These are phyloP conservation scores for Amanita polypyramis DNA, from an alignment of 768 basidiomycete species.

Conservation along the genomic window DNA sequence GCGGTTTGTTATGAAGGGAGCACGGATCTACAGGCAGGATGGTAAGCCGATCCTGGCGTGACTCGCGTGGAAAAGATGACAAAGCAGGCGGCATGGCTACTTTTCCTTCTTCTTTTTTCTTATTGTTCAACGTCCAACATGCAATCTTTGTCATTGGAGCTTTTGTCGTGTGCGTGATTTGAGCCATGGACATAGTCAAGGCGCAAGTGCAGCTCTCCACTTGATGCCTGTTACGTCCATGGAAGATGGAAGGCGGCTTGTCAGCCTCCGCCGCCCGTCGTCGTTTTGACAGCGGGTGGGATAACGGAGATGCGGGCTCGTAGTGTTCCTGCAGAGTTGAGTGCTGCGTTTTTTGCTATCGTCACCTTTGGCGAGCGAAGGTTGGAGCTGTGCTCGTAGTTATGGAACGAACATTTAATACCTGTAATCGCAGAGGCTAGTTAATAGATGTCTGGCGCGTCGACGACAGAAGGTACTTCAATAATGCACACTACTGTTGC, in stretches of 20 bases:
- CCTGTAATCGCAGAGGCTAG: not conserved
- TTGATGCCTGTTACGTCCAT: slow-evolving; percentile 66
- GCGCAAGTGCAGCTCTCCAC: slow-evolving; percentile 32
- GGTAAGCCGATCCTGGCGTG: too few relatives aligned
- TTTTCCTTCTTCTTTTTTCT: not conserved
- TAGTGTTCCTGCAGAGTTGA: slow-evolving; percentile 58
- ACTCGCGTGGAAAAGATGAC: not conserved
- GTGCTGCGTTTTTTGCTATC: slow-evolving; percentile 21
- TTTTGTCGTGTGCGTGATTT: not conserved
- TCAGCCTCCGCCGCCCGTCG: slow-evolving; percentile 30
- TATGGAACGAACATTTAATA: slow-evolving; percentile 53
- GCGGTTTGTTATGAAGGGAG: too few relatives aligned
- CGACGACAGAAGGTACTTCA: too few relatives aligned
- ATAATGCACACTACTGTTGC: too few relatives aligned
- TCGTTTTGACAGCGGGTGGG: slow-evolving; percentile 50
- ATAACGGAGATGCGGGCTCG: slow-evolving; percentile 29
- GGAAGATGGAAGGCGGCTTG: slow-evolving; percentile 41
- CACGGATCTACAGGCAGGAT: too few relatives aligned
- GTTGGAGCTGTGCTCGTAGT: slow-evolving; percentile 44
- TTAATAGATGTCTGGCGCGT: too few relatives aligned
- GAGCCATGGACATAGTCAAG: slow-evolving; percentile 59
- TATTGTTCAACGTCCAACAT: not conserved
- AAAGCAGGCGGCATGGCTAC: not conserved
- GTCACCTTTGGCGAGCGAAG: not conserved
- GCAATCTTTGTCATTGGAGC: too few relatives aligned